phyloP scores from a whole-genome alignment of 2,329 filamentous ascomycete species.

The Cryphonectria naterciae region DNA sequence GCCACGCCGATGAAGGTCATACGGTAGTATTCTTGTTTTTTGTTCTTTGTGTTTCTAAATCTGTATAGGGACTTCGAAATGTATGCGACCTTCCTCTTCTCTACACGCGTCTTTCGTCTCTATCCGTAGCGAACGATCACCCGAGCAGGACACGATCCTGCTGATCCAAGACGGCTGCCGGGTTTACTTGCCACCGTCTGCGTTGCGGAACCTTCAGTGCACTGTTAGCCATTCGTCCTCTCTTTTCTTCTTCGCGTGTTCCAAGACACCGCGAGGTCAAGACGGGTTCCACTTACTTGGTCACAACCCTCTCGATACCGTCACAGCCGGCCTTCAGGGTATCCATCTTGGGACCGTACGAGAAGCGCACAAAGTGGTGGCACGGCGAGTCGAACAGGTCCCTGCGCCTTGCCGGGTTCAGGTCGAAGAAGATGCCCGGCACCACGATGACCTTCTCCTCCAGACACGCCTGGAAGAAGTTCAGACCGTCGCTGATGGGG shows the following conservation, averaged over 20 bases:
- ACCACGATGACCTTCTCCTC: conserved; percentile 96
- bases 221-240: background rate
- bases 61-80: background rate
- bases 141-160: background rate
- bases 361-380: conserved; percentile 87
- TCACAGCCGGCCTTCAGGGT: conserved; percentile 78
- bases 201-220: conserved; percentile 4
- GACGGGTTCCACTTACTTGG: conserved; percentile 56
- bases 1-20: background rate
- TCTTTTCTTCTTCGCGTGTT: background rate
- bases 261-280: background rate
- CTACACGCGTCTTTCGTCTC: background rate
- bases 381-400: conserved; percentile 95
- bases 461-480: conserved; percentile 94
- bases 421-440: conserved; percentile 95
- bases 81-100: background rate
- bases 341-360: conserved; percentile 83
- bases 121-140: background rate
- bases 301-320: conserved; percentile 81
- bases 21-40: background rate
- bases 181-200: background rate
- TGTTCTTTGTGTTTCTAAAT: background rate
- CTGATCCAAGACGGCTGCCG: background rate
- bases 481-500: conserved; percentile 88
- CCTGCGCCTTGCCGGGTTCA: conserved; percentile 86